These are phyloP conservation scores for Russula earlei DNA, from an alignment of 768 basidiomycete species.

Conservation along the genomic window DNA sequence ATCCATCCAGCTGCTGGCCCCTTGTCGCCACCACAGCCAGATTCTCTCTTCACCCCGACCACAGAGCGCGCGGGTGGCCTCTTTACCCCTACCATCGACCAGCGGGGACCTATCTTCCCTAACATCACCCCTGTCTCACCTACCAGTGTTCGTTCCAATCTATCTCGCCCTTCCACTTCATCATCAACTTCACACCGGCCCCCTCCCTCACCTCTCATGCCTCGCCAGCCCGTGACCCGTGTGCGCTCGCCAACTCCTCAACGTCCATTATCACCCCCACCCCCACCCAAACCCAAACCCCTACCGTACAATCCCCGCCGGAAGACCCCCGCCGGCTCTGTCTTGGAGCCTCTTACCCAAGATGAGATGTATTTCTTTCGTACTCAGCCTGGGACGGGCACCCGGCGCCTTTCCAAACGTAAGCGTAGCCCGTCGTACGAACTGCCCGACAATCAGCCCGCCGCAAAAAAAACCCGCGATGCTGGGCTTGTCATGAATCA, in stretches of 20 bases:
- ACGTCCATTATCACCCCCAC: conserved; percentile 19
- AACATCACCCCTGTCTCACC: conserved; percentile 8
- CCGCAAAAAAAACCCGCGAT: conserved; percentile 48
- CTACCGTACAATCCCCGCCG: conserved; percentile 20
- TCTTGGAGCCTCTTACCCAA: conserved; percentile 21
- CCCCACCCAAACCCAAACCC: conserved; percentile 19
- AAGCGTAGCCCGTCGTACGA: conserved; percentile 22
- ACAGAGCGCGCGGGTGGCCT: conserved; percentile 1
- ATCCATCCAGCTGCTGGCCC: neutral
- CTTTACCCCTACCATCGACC: conserved; percentile 17
- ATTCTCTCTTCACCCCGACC: conserved; percentile 16
- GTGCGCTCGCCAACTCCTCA: conserved; percentile 17
- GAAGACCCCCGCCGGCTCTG: conserved; percentile 23
- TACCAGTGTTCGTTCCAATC: conserved; percentile 9
- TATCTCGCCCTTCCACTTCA: conserved; percentile 19
- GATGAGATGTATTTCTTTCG: conserved; percentile 20
- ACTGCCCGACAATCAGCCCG: conserved; percentile 21
- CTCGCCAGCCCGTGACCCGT: conserved; percentile 13
- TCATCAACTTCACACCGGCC: conserved; percentile 17
- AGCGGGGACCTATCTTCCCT: conserved; percentile 2
- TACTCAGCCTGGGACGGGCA: conserved; percentile 28
- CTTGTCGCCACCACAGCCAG: conserved; percentile 8
- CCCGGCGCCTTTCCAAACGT: conserved; percentile 25
- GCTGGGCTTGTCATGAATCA: conserved; percentile 67
- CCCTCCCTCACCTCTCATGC: conserved; percentile 18